A percentile compares a stretch with the other conserved stretches of the same genome.
Evolutionary conservation across 257 asterid species (phyloP).

Genomic region (Ajuga chamaepitys): DNA sequence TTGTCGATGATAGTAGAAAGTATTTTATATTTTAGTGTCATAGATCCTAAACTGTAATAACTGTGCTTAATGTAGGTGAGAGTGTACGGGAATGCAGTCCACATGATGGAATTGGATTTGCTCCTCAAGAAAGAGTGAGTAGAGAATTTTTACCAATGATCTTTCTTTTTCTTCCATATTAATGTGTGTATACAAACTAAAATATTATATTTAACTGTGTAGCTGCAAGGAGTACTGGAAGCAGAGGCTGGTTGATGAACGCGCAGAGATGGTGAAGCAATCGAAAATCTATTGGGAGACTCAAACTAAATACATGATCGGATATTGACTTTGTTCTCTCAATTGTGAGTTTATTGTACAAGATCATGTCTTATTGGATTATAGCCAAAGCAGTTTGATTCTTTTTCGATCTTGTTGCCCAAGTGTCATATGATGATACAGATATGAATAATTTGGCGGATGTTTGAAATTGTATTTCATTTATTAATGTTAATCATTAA

Average conservation of each 20-base stretch:
- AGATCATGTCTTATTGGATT: background rate
- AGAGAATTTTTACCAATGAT: background rate
- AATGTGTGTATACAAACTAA: background rate
- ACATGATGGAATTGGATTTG: slow-evolving; percentile 63
- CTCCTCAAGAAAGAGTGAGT: slow-evolving; percentile 66
- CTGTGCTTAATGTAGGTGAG: slow-evolving; percentile 39
- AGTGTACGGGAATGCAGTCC: slow-evolving; percentile 51
- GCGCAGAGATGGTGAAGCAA: slow-evolving; percentile 68
- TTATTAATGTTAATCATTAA: no score
- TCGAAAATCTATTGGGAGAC: slow-evolving; percentile 59
- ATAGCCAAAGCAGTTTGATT: background rate
- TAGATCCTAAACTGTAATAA: background rate
- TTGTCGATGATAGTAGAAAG: background rate
- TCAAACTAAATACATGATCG: slow-evolving; percentile 61
- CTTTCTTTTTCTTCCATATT: background rate
- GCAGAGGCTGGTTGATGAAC: slow-evolving; percentile 47
- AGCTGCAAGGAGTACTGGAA: slow-evolving; percentile 76
- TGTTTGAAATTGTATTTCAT: background rate
- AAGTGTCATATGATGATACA: background rate
- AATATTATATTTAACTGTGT: background rate
- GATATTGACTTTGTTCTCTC: slow-evolving; percentile 28
- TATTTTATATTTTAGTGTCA: background rate
- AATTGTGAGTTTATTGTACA: background rate
- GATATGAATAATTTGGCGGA: background rate
- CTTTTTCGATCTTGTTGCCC: background rate